Evolutionary conservation across 2,329 filamentous ascomycete species (phyloP), one percentile per base, ranked within the genome.

Genomic region (Pseudogymnoascus sp.): DNA sequence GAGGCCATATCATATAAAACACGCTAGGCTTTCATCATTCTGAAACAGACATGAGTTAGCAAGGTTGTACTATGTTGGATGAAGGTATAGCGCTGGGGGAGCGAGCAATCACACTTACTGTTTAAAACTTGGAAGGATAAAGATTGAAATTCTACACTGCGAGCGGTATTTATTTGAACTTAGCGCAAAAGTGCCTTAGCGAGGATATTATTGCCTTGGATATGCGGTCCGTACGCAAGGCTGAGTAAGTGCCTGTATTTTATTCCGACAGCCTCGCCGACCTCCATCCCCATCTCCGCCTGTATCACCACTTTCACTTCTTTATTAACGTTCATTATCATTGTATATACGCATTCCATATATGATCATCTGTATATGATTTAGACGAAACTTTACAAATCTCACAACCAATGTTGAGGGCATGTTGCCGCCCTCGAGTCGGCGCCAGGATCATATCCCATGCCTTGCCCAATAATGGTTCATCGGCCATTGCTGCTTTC

Each of bases 1-100:
- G 81, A 82, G 89, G 83, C 82, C 77, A 76, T 81, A 82, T 97
- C 95, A 96, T 91, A 87, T 87, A 81, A 78, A 87, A 88, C 95
- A 97, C 93, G 86, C 90, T 88, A 87, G 86, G 90, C 90, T 96
- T 96, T 99, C 95, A 97, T 99, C 93, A 97, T 96, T 60, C 92
- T 97, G 73, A 2, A 44, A 64, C 60, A 59, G 60, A 60, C 68
- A 69, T 50, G 15, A 65, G 64, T 64, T 59, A 75, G 67, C 74
- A 67, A 65, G 62, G 71, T 78, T 72, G 79, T 75, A 63, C 65
- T 61, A 60, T 62, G 60, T 50, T 64, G 26, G 50, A 62, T 31
- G 38, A 33, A 38, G 56, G 26, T 10, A 15, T n/a, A 13, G 7
- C 29, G 26, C 63, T 59, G 60, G 62, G 63, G 62, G 62, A 40